A percentile compares a stretch with the other conserved stretches of the same genome.
Conservation (phyloP, 331 rosid genomes). For the Quercus phellos region DNA sequence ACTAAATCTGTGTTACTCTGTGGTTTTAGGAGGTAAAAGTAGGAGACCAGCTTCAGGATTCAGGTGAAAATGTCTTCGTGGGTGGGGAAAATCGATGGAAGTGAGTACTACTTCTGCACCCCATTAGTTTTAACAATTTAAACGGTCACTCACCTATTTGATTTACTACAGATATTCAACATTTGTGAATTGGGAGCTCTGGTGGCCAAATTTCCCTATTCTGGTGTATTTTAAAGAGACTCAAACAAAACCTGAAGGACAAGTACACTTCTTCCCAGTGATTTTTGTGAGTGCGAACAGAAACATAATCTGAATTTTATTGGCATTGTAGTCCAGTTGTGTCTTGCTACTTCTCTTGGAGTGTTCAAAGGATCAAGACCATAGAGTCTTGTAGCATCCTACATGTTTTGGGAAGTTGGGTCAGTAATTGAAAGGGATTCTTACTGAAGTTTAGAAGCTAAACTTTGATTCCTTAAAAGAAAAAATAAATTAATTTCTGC, state of each 20-base stretch:
- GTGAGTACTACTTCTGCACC: conserved; percentile 40
- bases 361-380: neutral
- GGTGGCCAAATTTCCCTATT: conserved; percentile 97
- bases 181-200: conserved; percentile 95
- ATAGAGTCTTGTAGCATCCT: neutral
- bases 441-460: neutral
- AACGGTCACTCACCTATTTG: conserved; percentile 13
- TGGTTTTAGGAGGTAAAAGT: conserved; percentile 74
- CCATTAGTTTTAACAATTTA: conserved; percentile 5
- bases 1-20: conserved; percentile 7
- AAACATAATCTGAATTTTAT: conserved; percentile 15
- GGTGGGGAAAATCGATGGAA: conserved; percentile 97
- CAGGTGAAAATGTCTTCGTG: conserved; percentile 90
- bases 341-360: neutral
- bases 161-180: conserved; percentile 61
- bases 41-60: conserved; percentile 77
- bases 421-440: neutral
- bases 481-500: neutral
- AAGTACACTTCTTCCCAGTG: conserved; percentile 89
- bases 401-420: neutral
- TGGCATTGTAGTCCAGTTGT: neutral
- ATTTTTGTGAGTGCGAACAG: conserved; percentile 62
- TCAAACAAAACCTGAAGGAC: conserved; percentile 95
- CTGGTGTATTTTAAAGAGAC: conserved; percentile 91
- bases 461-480: neutral